Evolutionary conservation across 1,139 yeast species (phyloP).

Genomic region (Kodamaea plutei): DNA sequence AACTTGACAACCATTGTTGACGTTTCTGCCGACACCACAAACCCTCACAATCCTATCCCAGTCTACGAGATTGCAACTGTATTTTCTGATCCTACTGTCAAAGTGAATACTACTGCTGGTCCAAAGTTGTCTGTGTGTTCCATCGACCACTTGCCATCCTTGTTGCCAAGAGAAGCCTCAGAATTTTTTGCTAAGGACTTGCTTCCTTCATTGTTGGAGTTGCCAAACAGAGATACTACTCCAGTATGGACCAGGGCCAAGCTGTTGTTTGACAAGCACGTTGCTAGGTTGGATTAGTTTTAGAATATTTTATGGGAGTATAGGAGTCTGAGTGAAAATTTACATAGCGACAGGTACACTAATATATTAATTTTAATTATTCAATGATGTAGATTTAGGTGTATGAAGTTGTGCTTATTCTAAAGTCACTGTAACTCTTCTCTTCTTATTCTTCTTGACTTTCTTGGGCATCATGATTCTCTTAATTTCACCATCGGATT

Average conservation of each 20-base stretch:
- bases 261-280: constrained; percentile 77
- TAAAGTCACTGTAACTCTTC: constrained; percentile 51
- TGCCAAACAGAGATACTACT: constrained; percentile 75
- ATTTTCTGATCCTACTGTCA: constrained; percentile 85
- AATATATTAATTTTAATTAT: no score
- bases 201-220: constrained; percentile 79
- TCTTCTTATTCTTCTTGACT: constrained; percentile 36
- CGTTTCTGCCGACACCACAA: constrained; percentile 97
- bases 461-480: constrained; percentile 41
- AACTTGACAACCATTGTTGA: constrained; percentile 88
- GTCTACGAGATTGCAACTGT: constrained; percentile 87
- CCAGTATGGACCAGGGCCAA: constrained; percentile 93
- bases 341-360: no score
- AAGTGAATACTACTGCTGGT: constrained; percentile 71
- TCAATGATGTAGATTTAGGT: no score
- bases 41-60: constrained; percentile 97
- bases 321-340: no score
- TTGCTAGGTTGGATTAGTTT: constrained; percentile 46
- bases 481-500: constrained; percentile 57
- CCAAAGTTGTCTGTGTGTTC: constrained; percentile 88
- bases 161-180: constrained; percentile 94
- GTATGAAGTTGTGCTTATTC: no score
- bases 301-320: no score
- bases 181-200: constrained; percentile 85
- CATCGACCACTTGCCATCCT: constrained; percentile 94